Evolutionary conservation across 768 basidiomycete species (phyloP).

Genomic region (Suillus americanus): DNA sequence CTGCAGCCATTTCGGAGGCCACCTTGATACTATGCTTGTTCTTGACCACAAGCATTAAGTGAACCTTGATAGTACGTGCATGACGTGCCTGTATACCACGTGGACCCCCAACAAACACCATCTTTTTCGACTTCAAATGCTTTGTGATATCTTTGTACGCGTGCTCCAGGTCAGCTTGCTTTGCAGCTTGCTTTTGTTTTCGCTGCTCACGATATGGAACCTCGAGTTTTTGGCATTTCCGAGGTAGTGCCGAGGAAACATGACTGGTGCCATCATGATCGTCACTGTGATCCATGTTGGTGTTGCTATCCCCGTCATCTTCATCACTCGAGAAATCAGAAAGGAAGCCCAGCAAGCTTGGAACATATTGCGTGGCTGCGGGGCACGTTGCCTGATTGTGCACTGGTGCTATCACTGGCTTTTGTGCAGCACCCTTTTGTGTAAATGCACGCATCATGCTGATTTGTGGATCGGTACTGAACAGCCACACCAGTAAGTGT

Average conservation of each 20-base stretch:
- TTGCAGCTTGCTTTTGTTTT: neutral
- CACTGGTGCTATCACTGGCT: neutral
- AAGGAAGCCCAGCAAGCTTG: neutral
- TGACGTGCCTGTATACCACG: constrained; percentile 29
- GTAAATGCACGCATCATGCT: neutral
- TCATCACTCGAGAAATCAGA: neutral
- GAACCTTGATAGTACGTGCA: constrained; percentile 27
- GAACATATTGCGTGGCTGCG: neutral
- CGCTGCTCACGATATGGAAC: neutral
- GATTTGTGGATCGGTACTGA: neutral
- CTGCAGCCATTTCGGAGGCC: constrained; percentile 29
- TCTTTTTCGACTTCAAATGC: constrained; percentile 22
- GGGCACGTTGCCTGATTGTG: too few species aligned
- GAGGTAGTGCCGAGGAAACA: neutral
- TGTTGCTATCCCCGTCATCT: neutral
- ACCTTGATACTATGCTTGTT: constrained; percentile 17
- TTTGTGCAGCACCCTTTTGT: neutral
- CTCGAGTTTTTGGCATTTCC: neutral
- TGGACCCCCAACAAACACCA: constrained; percentile 23
- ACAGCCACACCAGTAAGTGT: neutral
- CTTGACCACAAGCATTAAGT: constrained; percentile 30
- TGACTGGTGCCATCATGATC: neutral
- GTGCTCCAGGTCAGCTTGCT: neutral
- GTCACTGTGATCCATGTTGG: neutral
- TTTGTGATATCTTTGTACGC: constrained; percentile 14